phyloP scores from a whole-genome alignment of 768 basidiomycete genomes.

The Suillus tomentosus region DNA sequence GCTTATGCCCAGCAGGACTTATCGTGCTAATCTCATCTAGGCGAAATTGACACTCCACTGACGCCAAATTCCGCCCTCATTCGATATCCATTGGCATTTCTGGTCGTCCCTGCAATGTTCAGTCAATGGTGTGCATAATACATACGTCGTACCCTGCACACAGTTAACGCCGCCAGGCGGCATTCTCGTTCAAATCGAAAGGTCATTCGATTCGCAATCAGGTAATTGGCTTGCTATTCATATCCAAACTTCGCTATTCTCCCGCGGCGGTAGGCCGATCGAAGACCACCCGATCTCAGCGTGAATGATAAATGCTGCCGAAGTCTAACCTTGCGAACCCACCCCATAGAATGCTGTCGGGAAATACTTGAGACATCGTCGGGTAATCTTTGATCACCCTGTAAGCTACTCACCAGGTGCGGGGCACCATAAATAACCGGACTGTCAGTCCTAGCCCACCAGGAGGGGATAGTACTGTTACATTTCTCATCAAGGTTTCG shows the following conservation, averaged over 20 bases:
- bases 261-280: constrained; percentile 36
- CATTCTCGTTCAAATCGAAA: not conserved
- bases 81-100: not conserved
- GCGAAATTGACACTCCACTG: constrained; percentile 20
- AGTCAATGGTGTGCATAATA: not conserved
- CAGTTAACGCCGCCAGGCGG: not conserved
- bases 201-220: not conserved
- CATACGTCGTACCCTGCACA: not conserved
- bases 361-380: constrained; percentile 4
- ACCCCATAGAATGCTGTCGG: not conserved
- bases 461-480: not conserved
- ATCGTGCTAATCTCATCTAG: constrained; percentile 32
- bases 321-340: constrained; percentile 6
- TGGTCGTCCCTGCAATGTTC: constrained; percentile 1
- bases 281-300: constrained; percentile 25
- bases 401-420: constrained; percentile 3
- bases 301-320: constrained; percentile 11
- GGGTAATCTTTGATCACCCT: not conserved
- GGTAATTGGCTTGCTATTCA: constrained; percentile 12
- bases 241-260: constrained; percentile 15
- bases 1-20: not conserved
- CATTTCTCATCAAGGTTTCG: not conserved
- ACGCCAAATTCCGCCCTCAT: constrained; percentile 8
- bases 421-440: constrained; percentile 25
- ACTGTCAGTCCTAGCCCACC: constrained; percentile 17